Conservation (phyloP, 352 stramenopile species). For the Phytophthora aleatoria region DNA sequence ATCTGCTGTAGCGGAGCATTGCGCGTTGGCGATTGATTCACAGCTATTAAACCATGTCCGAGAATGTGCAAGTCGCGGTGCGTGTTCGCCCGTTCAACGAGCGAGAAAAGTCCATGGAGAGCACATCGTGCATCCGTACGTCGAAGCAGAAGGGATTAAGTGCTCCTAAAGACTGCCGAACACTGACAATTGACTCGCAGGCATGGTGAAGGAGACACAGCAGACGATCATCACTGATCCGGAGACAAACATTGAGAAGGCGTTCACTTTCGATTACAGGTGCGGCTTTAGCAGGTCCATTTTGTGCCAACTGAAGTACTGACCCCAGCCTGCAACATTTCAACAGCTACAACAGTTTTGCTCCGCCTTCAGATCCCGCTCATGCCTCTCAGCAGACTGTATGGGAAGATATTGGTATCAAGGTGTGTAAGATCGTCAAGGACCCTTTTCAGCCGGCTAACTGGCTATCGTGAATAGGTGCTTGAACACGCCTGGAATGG, state of each 20-base stretch:
- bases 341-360: constrained; percentile 86
- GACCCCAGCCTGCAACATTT: not conserved
- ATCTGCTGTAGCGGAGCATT: not conserved
- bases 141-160: not conserved
- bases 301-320: not conserved
- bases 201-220: constrained; percentile 80
- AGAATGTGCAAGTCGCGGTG: constrained; percentile 87
- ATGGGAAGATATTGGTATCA: constrained; percentile 87
- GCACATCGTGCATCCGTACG: constrained; percentile 73
- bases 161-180: not conserved
- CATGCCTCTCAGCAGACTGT: constrained; percentile 83
- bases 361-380: constrained; percentile 49
- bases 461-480: constrained; percentile 36
- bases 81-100: constrained; percentile 85
- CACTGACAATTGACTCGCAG: constrained; percentile 31
- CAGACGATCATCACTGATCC: constrained; percentile 87
- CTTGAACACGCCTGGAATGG: constrained; percentile 91
- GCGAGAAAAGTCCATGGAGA: constrained; percentile 75
- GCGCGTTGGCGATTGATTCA: not conserved
- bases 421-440: constrained; percentile 33
- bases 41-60: constrained; percentile 50
- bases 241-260: constrained; percentile 74
- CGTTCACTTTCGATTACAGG: constrained; percentile 91
- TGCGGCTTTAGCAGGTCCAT: constrained; percentile 8
- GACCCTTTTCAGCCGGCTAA: not conserved